Evolutionary conservation across 495 filamentous ascomycete species (phyloP).

Genomic region (Clavariopsis aquatica): DNA sequence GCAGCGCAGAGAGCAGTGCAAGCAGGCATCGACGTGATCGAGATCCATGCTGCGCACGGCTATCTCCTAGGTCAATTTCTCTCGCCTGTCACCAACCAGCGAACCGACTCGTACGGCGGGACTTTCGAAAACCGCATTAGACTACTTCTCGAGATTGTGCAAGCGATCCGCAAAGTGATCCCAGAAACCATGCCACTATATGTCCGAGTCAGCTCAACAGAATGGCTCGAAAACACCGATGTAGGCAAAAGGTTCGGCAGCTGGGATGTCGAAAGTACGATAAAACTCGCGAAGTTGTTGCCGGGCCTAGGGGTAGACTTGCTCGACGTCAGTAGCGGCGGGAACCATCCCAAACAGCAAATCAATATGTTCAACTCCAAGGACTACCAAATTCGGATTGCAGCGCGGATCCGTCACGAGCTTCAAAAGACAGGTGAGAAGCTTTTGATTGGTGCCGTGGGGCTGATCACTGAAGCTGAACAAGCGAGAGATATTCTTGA

Average conservation of each 20-base stretch:
- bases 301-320: conserved; percentile 61
- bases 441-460: conserved; percentile 58
- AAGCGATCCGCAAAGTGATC: conserved; percentile 33
- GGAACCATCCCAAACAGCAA: conserved; percentile 60
- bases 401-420: conserved; percentile 46
- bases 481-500: conserved; percentile 52
- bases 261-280: conserved; percentile 60
- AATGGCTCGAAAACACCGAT: conserved; percentile 51
- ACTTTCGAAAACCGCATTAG: conserved; percentile 48
- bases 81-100: conserved; percentile 46
- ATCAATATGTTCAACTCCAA: conserved; percentile 51
- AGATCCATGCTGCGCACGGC: conserved; percentile 58
- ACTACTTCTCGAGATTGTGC: conserved; percentile 44
- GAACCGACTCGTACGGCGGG: conserved; percentile 50
- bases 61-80: conserved; percentile 45
- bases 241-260: conserved; percentile 48
- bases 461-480: conserved; percentile 59
- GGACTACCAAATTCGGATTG: conserved; percentile 68
- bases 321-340: conserved; percentile 65
- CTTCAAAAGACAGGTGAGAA: conserved; percentile 62
- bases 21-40: conserved; percentile 60
- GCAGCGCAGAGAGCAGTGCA: conserved; percentile 57
- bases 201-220: conserved; percentile 45
- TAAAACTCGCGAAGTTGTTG: conserved; percentile 55
- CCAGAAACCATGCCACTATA: conserved; percentile 44